A percentile compares a stretch with the other conserved stretches of the same genome.
These are phyloP conservation scores for Sistotremastrum suecicum DNA, from an alignment of 768 basidiomycete genomes.

Conservation along the genomic window DNA sequence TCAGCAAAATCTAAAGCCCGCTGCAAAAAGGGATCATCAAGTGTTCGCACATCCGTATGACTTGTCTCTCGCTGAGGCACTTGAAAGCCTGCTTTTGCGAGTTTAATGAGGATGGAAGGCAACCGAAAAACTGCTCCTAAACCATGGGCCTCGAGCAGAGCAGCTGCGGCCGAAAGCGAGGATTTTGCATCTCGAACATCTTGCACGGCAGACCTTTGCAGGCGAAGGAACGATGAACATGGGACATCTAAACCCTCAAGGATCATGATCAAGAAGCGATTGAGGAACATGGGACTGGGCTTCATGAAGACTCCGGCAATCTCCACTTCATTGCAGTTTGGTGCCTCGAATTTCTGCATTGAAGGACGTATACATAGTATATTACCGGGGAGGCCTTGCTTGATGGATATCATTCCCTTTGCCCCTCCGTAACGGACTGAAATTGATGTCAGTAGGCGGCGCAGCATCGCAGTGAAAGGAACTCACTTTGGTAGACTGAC, in stretches of 20 bases:
- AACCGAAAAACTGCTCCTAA: conserved; percentile 32
- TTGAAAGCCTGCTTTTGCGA: conserved; percentile 18
- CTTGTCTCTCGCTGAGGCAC: conserved; percentile 11
- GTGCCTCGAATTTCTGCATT: conserved; percentile 33
- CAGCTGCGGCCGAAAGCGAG: conserved; percentile 22
- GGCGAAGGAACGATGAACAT: conserved; percentile 16
- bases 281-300: conserved; percentile 30
- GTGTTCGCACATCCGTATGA: not conserved
- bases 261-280: conserved; percentile 33
- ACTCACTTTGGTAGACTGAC: no score
- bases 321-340: conserved; percentile 25
- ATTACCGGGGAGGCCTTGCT: conserved; percentile 18
- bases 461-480: conserved; percentile 5
- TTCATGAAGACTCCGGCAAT: conserved; percentile 31
- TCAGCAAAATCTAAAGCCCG: conserved; percentile 23
- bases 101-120: conserved; percentile 26
- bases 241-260: conserved; percentile 31
- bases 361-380: conserved; percentile 27
- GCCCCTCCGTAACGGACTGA: conserved; percentile 27
- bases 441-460: conserved; percentile 28
- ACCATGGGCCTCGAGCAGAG: conserved; percentile 28
- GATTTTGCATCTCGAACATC: conserved; percentile 20
- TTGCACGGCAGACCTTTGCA: conserved; percentile 25
- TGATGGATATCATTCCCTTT: conserved; percentile 37
- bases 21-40: conserved; percentile 23